Evolutionary conservation across 371 early-diverging fungal species (phyloP).

Genomic region (Circinella umbellata): DNA sequence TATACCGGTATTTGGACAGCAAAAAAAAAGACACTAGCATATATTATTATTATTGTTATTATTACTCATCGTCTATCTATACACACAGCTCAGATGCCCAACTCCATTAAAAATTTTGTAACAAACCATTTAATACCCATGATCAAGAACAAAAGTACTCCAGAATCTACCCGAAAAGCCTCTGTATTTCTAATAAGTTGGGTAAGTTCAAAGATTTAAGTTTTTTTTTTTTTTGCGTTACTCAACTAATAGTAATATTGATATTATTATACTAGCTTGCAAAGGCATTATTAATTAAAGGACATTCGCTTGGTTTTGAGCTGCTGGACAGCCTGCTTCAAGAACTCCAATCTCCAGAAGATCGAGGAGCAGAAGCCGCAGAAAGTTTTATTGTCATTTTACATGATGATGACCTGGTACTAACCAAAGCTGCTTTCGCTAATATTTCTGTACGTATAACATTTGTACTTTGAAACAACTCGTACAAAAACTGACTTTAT

Average conservation of each 20-base stretch:
- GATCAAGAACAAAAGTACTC: background rate
- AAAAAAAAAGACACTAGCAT: no score
- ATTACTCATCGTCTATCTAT: no score
- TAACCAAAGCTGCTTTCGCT: constrained; percentile 77
- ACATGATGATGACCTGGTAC: constrained; percentile 66
- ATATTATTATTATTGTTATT: no score
- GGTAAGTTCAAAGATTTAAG: background rate
- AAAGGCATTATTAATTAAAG: constrained; percentile 19
- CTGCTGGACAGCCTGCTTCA: constrained; percentile 60
- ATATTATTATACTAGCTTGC: background rate
- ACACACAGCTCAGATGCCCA: constrained; percentile 34
- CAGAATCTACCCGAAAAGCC: constrained; percentile 19
- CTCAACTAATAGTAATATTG: no score
- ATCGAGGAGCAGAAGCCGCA: constrained; percentile 59
- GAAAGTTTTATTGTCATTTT: constrained; percentile 73
- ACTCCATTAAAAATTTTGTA: constrained; percentile 34
- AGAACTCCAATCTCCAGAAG: constrained; percentile 46
- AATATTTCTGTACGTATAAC: constrained; percentile 56
- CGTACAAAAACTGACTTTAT: background rate
- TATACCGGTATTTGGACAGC: constrained; percentile 38
- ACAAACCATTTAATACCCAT: background rate
- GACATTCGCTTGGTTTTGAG: constrained; percentile 54
- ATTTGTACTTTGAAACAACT: background rate
- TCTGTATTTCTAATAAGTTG: constrained; percentile 17
- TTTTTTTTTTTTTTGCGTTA: no score